Conservation (phyloP, 495 filamentous ascomycete species). For the Tricharina praecox region DNA sequence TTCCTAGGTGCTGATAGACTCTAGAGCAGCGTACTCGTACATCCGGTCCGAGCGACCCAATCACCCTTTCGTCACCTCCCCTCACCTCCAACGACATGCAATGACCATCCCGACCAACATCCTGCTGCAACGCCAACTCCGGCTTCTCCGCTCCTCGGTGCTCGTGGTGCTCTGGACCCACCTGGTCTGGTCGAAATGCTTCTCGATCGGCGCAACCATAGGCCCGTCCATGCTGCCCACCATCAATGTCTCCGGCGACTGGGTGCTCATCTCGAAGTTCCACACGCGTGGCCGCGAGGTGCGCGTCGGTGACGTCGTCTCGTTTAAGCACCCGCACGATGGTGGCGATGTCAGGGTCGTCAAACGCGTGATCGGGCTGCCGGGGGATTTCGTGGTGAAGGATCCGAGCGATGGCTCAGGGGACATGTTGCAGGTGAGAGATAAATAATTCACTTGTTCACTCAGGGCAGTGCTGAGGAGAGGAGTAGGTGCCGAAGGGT, state of each 20-base stretch:
- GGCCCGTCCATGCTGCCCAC: constrained; percentile 76
- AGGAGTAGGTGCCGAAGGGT: constrained; percentile 59
- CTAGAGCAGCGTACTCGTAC: too few species aligned
- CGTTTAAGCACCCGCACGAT: constrained; percentile 55
- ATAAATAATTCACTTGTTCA: not conserved
- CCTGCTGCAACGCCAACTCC: constrained; percentile 30
- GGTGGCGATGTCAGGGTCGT: constrained; percentile 40
- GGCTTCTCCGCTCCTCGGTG: constrained; percentile 19
- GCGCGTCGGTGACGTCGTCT: constrained; percentile 65
- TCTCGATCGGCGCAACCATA: constrained; percentile 34
- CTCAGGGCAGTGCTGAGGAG: constrained; percentile 3
- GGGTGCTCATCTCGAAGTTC: constrained; percentile 45
- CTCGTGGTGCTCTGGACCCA: constrained; percentile 40
- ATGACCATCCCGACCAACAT: constrained; percentile 1
- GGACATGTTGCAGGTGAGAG: constrained; percentile 61
- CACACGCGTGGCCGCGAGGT: constrained; percentile 53
- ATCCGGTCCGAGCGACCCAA: too few species aligned
- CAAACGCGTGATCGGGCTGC: constrained; percentile 75
- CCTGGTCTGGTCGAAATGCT: constrained; percentile 40
- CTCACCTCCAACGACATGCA: too few species aligned
- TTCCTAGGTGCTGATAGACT: too few species aligned
- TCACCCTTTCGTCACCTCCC: too few species aligned
- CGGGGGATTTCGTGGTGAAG: constrained; percentile 73
- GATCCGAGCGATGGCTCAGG: constrained; percentile 38
- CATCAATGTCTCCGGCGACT: constrained; percentile 46